Base-by-base conservation (phyloP, 2,329 filamentous ascomycete species). In the Cryoendolithus antarcticus region DNA sequence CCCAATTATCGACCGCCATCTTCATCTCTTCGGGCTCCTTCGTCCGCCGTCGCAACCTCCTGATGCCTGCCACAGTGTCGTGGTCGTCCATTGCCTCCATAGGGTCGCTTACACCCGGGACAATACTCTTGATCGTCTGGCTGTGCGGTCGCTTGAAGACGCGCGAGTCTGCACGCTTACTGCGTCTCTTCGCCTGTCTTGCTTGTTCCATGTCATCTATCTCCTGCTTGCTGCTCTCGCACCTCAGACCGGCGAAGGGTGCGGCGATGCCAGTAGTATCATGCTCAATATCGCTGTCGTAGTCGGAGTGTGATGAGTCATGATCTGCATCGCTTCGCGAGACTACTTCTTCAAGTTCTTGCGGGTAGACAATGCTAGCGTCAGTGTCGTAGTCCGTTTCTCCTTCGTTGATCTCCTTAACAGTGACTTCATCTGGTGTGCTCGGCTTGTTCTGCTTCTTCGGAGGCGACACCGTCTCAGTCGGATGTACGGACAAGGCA, bases 61-160 rank as follows among this genome's bases (percentile, higher is more conserved):
- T 61, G 38, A 61, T 57, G 21, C 48, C 58, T 6, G 51, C 49
- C 30, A 59, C 57, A 31, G 60, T 48, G 38, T 65, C 62, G 15
- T 59, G 53, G 38, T 55, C 53, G 39, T 62, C 60, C 19, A 62
- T 58, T 15, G 65, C 63, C 31, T 57, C 52, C 19, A 21, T 21
- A 39, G 39, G 21, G 11, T 66, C 62, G 13, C 61, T 61, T 35
- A 59, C 57, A 44, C 61, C 64, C 39, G 59, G 59, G 37, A 66
- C 62, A 37, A 21, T 6, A 21, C 62, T 63, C 47, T 62, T 62
- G 24, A 66, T 53, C 39, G 61, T 67, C 50, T 66, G 59, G 44
- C 62, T 65, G 50, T 67, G 60, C 34, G 54, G 63, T 32, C 66
- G 60, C 48, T 70, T 70, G 53, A 61, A 65, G 32, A 58, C 52